These are phyloP conservation scores for Tetramitus jugosus DNA, from an alignment of 208 protist genomes.

Conservation along the genomic window DNA sequence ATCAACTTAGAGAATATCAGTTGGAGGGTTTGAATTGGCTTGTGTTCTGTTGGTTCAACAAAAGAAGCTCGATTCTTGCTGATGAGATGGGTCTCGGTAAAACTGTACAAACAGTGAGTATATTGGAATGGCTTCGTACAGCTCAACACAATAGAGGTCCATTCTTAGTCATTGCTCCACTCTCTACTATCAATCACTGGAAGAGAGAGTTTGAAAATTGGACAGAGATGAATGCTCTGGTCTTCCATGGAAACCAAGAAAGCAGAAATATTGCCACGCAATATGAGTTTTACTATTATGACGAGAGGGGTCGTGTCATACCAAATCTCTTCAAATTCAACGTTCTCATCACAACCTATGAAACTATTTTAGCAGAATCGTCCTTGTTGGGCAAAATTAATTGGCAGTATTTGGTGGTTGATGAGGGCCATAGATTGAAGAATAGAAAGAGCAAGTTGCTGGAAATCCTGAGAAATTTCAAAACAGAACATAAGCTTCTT, in stretches of 20 bases:
- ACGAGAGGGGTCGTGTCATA: background rate
- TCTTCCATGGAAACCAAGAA: constrained; percentile 72
- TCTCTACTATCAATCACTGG: constrained; percentile 88
- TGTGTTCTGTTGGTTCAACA: constrained; percentile 62
- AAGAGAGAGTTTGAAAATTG: constrained; percentile 53
- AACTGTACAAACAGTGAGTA: constrained; percentile 85
- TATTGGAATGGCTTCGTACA: constrained; percentile 63
- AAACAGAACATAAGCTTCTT: constrained; percentile 60
- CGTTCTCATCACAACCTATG: constrained; percentile 89
- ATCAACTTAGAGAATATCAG: constrained; percentile 79
- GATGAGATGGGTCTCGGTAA: constrained; percentile 97
- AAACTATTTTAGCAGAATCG: constrained; percentile 68
- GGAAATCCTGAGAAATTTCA: constrained; percentile 54
- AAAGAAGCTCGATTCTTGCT: constrained; percentile 74
- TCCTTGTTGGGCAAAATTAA: constrained; percentile 64
- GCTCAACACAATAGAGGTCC: constrained; percentile 62
- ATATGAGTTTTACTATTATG: constrained; percentile 48
- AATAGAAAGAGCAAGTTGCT: constrained; percentile 56
- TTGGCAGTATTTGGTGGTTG: constrained; percentile 82
- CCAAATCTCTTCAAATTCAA: constrained; percentile 57
- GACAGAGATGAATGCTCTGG: constrained; percentile 65
- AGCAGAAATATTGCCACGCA: constrained; percentile 46
- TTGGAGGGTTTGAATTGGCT: constrained; percentile 91
- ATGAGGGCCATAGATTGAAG: constrained; percentile 94
- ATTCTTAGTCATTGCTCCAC: constrained; percentile 85